These are phyloP conservation scores for Ophiobolus disseminans DNA, from an alignment of 2,329 filamentous ascomycete species.

Conservation along the genomic window DNA sequence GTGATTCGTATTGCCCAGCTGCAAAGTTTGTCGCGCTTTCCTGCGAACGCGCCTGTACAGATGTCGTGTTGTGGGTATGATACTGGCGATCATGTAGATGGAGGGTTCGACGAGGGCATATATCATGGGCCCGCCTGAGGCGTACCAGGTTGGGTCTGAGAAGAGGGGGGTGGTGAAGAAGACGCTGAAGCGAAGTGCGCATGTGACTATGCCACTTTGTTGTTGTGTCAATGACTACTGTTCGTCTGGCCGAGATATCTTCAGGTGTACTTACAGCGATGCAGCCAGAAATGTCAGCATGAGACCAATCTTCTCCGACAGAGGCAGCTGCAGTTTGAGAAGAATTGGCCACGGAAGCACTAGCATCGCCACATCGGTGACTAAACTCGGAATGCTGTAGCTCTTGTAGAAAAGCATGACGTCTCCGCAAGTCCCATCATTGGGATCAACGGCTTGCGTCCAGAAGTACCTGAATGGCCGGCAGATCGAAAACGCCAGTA, in stretches of 20 bases:
- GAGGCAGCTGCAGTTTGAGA: slow-evolving; percentile 1
- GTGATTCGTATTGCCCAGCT: slow-evolving; percentile 3
- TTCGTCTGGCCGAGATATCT: neutral
- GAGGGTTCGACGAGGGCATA: slow-evolving; percentile 6
- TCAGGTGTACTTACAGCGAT: slow-evolving; percentile 2
- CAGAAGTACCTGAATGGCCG: slow-evolving; percentile 15
- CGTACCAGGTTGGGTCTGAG: slow-evolving; percentile 7
- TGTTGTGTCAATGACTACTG: neutral
- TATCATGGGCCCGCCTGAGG: slow-evolving; percentile 4
- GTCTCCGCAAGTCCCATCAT: slow-evolving; percentile 9
- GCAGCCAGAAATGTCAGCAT: slow-evolving; percentile 4
- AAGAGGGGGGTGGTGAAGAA: slow-evolving; percentile 4
- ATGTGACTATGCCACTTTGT: slow-evolving; percentile 5
- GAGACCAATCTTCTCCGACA: slow-evolving; percentile 3
- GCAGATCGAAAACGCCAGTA: slow-evolving; percentile 12
- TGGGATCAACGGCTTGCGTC: slow-evolving; percentile 9
- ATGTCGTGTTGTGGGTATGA: slow-evolving; percentile 4
- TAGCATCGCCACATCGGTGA: slow-evolving; percentile 11
- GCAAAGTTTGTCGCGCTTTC: neutral
- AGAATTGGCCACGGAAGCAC: slow-evolving; percentile 10
- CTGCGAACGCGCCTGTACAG: neutral
- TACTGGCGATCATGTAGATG: slow-evolving; percentile 7
- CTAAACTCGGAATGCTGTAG: slow-evolving; percentile 14
- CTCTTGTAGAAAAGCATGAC: slow-evolving; percentile 14
- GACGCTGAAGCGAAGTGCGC: slow-evolving; percentile 3